Evolutionary conservation across 495 filamentous ascomycete genomes (phyloP).

Genomic region (Penicillium lagena): DNA sequence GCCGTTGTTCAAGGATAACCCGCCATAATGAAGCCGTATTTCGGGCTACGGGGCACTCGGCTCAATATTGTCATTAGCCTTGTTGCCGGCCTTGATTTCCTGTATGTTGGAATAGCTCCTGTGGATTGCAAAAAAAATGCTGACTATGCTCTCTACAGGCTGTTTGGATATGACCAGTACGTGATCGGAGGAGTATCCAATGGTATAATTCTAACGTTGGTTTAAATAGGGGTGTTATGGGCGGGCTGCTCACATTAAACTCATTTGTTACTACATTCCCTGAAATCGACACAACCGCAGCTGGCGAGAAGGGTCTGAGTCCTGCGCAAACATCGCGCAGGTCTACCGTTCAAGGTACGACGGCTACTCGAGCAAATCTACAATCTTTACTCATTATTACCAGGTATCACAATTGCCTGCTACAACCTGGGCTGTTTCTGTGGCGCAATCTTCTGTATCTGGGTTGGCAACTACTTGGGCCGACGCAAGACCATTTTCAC

Average conservation of each 20-base stretch:
- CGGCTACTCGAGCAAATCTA: not conserved
- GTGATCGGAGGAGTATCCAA: not conserved
- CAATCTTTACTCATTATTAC: not conserved
- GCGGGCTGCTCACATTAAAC: constrained; percentile 45
- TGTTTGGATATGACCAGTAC: constrained; percentile 34
- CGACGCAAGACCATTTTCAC: constrained; percentile 64
- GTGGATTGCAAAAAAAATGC: constrained; percentile 1
- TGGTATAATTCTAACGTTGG: too few species aligned
- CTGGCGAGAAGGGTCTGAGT: constrained; percentile 16
- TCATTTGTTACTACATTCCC: constrained; percentile 46
- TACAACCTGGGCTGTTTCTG: constrained; percentile 71
- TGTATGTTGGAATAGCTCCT: constrained; percentile 17
- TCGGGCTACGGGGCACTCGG: constrained; percentile 56
- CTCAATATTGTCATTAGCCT: constrained; percentile 62
- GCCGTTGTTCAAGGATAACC: not conserved
- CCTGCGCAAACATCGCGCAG: constrained; percentile 24
- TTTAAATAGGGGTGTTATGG: constrained; percentile 43
- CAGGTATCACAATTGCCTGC: constrained; percentile 51
- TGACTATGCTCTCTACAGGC: constrained; percentile 9
- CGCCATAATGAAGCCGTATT: constrained; percentile 34
- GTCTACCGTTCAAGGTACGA: constrained; percentile 46
- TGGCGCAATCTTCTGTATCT: constrained; percentile 61
- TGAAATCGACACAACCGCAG: constrained; percentile 38
- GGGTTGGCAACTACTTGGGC: constrained; percentile 64
- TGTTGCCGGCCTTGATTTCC: constrained; percentile 64